Base-by-base conservation (phyloP, 164 flowering plant species). In the Paratinospora sagittata region DNA sequence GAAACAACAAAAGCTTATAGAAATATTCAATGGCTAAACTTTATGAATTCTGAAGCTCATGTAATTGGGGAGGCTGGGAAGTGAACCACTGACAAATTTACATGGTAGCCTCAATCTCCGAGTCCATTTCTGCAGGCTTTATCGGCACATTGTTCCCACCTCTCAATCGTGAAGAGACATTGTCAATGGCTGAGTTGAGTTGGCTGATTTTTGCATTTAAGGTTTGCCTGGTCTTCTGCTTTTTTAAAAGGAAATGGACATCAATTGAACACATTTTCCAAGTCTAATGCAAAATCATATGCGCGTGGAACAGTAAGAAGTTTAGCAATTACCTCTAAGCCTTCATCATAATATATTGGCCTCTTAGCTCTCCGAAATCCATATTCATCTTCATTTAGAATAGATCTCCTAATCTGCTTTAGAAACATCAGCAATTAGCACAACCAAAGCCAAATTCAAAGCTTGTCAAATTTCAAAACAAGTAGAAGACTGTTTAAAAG, bases 121-220 rank as follows among this genome's bases (percentile, higher is more conserved):
- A 83, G 64, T 88, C 92, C 27, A 78, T 71, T 76, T 86, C 91
- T 19, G 79, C 74, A 2, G 92, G 85, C 14, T 78, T 83, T 6
- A 70, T 17, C 24, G 84, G 80, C 3, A 72, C 63, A 27, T 82
- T 87, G 14, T 84, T 89, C 27, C 89, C 89, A 63, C 92, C 93
- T 83, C 90, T 86, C 86, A 93, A 76, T 47, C 92, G 86, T 33
- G 91, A 83, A 27, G 95, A 86, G 11, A 89, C 96, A 34, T 89
- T 90, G 85, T 93, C 98, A 73, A 93, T 93, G 67, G 97, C 98
- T 2, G 91, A 84, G 78, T 85, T 91, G 70, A 93, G 92, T 71
- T 93, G 96, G 80, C 85, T 74, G 75, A 93, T 83, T 74, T 91
- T 91, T 8, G 74, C 88, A 74, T 86, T 91, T 83, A 93, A 76